Percentiles rank a stretch among this genome's conserved stretches.
phyloP scores from a whole-genome alignment of 2,329 filamentous ascomycete genomes.

The Paraphoma chrysanthemicola region DNA sequence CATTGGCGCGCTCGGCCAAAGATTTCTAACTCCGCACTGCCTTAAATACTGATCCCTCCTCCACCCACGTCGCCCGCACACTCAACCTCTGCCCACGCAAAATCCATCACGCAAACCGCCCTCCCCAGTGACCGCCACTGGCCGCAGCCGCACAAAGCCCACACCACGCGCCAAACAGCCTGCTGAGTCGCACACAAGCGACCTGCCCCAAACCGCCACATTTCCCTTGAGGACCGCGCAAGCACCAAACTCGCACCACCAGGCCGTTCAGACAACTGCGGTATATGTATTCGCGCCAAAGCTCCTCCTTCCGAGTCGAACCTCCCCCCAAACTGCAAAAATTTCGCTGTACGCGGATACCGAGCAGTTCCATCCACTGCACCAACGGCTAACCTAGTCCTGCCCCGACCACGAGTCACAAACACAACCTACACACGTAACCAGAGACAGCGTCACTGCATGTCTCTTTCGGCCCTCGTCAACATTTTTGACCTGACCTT shows the following conservation, averaged over 20 bases:
- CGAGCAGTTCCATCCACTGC: slow-evolving; percentile 86
- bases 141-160: slow-evolving; percentile 16
- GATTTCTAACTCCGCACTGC: slow-evolving; percentile 17
- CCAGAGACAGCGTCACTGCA: slow-evolving; percentile 56
- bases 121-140: slow-evolving; percentile 29
- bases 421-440: slow-evolving; percentile 39
- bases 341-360: slow-evolving; percentile 95
- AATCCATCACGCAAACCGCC: slow-evolving; percentile 24
- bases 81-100: slow-evolving; percentile 26
- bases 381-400: slow-evolving; percentile 83
- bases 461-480: slow-evolving; percentile 68
- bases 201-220: slow-evolving; percentile 44
- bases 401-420: slow-evolving; percentile 45
- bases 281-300: slow-evolving; percentile 99
- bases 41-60: slow-evolving; percentile 24
- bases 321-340: slow-evolving; percentile 94
- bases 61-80: slow-evolving; percentile 18
- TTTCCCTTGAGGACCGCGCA: slow-evolving; percentile 33
- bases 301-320: slow-evolving; percentile 92
- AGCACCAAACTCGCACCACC: slow-evolving; percentile 39
- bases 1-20: slow-evolving; percentile 21
- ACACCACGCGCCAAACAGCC: slow-evolving; percentile 15
- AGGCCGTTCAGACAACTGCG: slow-evolving; percentile 54
- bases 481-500: slow-evolving; percentile 47
- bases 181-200: slow-evolving; percentile 32